These are phyloP conservation scores for Globisporangium recalcitrans DNA, from an alignment of 352 stramenopile species.

Conservation along the genomic window DNA sequence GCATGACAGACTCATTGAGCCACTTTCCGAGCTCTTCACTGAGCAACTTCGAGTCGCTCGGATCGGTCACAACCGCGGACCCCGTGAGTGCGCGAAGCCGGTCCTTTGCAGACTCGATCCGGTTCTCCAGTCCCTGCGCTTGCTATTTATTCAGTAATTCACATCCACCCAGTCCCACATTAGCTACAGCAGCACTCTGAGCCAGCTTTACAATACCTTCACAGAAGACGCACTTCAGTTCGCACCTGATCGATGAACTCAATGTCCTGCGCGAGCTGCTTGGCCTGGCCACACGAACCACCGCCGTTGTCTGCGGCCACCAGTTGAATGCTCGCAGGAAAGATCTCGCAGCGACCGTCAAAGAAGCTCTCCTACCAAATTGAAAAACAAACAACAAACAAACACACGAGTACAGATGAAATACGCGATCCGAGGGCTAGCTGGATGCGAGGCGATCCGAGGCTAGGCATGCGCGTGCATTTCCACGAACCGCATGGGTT, in stretches of 20 bases:
- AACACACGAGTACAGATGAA: not conserved
- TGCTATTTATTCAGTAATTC: constrained; percentile 20
- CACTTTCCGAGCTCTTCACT: constrained; percentile 25
- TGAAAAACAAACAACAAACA: not conserved
- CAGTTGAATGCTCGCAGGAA: constrained; percentile 20
- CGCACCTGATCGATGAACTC: constrained; percentile 12
- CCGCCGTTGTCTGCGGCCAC: constrained; percentile 2
- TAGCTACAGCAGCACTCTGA: not conserved
- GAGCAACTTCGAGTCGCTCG: constrained; percentile 20
- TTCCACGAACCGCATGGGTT: constrained; percentile 13
- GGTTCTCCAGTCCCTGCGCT: constrained; percentile 12
- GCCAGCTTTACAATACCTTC: not conserved
- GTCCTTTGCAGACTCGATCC: constrained; percentile 13
- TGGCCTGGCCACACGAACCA: not conserved
- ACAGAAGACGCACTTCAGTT: not conserved
- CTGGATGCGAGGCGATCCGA: too few species aligned
- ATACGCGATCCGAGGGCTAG: not conserved
- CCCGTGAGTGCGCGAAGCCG: constrained; percentile 11
- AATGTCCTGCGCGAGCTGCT: constrained; percentile 12
- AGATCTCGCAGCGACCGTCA: constrained; percentile 22
- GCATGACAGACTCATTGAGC: constrained; percentile 22
- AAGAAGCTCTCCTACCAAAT: constrained; percentile 18
- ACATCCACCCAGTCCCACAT: too few species aligned
- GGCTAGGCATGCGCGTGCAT: not conserved
- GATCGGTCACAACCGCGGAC: not conserved